phyloP scores from a whole-genome alignment of 2,329 filamentous ascomycete genomes.

The Aspergillus sp. region DNA sequence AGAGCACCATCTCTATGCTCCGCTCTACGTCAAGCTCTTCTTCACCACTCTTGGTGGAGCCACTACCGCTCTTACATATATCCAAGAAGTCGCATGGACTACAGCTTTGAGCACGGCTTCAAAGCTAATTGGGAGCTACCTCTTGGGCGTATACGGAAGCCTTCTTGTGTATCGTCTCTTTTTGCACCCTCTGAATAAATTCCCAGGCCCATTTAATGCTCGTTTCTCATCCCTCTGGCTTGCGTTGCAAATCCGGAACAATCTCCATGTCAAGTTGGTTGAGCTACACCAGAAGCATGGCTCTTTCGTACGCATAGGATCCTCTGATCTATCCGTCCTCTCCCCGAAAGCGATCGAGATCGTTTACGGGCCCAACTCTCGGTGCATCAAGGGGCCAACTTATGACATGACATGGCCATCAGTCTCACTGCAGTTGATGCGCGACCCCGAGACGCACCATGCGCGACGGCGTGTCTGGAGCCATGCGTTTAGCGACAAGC shows the following conservation, averaged over 20 bases:
- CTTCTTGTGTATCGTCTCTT: constrained; percentile 18
- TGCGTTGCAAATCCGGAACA: background rate
- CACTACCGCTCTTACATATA: background rate
- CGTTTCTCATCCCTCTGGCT: constrained; percentile 37
- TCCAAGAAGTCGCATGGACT: background rate
- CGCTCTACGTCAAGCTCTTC: constrained; percentile 3
- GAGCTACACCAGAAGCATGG: constrained; percentile 42
- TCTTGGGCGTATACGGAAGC: constrained; percentile 17
- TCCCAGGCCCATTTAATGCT: constrained; percentile 34
- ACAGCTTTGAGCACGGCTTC: background rate
- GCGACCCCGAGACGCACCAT: constrained; percentile 45
- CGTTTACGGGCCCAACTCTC: constrained; percentile 44
- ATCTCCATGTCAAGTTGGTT: constrained; percentile 21
- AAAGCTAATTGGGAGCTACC: constrained; percentile 5
- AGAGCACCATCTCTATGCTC: constrained; percentile 8
- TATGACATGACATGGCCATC: constrained; percentile 44
- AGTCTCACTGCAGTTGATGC: constrained; percentile 44
- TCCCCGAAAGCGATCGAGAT: constrained; percentile 42
- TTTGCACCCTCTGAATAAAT: constrained; percentile 21
- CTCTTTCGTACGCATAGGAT: constrained; percentile 42
- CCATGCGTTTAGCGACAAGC: constrained; percentile 46
- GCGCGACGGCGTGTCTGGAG: constrained; percentile 47
- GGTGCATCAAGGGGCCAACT: constrained; percentile 48
- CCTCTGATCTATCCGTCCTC: constrained; percentile 41
- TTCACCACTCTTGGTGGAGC: background rate